phyloP scores from a whole-genome alignment of 2,329 filamentous ascomycete genomes.

The Diaporthe vaccinii region DNA sequence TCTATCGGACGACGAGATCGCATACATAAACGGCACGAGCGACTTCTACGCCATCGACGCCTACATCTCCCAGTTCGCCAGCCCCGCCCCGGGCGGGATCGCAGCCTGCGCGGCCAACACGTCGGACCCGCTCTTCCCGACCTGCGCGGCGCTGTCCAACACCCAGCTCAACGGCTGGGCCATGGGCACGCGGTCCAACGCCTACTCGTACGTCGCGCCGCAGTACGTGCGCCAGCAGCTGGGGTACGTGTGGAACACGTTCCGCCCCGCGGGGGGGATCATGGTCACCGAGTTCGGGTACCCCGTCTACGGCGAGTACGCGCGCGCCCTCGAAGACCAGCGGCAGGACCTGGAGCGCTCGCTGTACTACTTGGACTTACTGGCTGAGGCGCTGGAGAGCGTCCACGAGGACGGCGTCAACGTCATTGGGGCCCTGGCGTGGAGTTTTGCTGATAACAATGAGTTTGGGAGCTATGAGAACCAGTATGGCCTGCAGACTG shows the following conservation, averaged over 20 bases:
- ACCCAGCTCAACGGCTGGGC: slow-evolving; percentile 14
- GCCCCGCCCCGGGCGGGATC: not conserved
- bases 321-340: not conserved
- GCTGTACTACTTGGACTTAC: not conserved
- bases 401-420: slow-evolving; percentile 13
- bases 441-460: slow-evolving; percentile 17
- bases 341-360: slow-evolving; percentile 17
- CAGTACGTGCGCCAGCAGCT: slow-evolving; percentile 23
- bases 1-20: not conserved
- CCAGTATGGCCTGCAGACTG: slow-evolving; percentile 26
- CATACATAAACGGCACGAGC: slow-evolving; percentile 1
- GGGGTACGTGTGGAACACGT: slow-evolving; percentile 6
- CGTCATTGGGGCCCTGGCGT: not conserved
- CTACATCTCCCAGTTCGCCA: slow-evolving; percentile 8
- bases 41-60: slow-evolving; percentile 29
- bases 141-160: not conserved
- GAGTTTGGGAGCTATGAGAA: slow-evolving; percentile 22
- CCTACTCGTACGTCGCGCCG: slow-evolving; percentile 18
- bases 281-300: slow-evolving; percentile 23
- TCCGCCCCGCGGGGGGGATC: not conserved
- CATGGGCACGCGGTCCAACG: slow-evolving; percentile 5
- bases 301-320: slow-evolving; percentile 16
- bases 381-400: not conserved
- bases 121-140: slow-evolving; percentile 21
- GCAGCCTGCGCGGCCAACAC: slow-evolving; percentile 10